Evolutionary conservation across 371 early-diverging fungal genomes (phyloP), one percentile per base, ranked within the genome.

Genomic region (Mucor piriformis): DNA sequence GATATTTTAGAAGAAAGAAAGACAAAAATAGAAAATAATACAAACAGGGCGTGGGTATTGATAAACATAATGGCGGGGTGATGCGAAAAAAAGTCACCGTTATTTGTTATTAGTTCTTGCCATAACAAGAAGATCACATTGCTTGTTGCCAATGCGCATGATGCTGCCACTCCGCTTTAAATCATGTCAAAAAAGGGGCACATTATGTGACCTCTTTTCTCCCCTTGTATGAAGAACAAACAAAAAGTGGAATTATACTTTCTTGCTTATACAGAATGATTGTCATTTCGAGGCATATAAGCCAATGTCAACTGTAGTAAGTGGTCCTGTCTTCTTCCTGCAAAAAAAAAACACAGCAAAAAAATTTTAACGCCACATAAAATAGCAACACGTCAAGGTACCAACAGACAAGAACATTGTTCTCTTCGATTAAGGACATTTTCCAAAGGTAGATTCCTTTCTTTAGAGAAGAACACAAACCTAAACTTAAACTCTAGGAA

Each of bases 391-490:
- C 18, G n/a, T 42, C 6, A 4, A 42, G 18, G 20, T 42, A 42
- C 6, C 42, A 42, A 18, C 18, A 42, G 7, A 18, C n/a, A 6
- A 42, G 59, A 43, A 40, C 51, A 11, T 33, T 59, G 1, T 56
- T 63, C 21, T 50, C 57, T 16, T 63, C 63, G 12, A 35, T 63
- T 35, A 34, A 51, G 43, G 42, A 63, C 18, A 37, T 63, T 20
- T 50, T 63, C 51, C 44, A 37, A 43, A 63, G 44, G 63, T 63
- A 61, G 25, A 37, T 13, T 37, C 11, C 37, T 8, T 29, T 6
- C 29, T 29, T 29, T 29, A 6, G 29, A 8, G 27, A n/a, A n/a
- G n/a, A n/a, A n/a, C n/a, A n/a, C n/a, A n/a, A n/a, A n/a, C n/a
- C n/a, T n/a, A n/a, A n/a, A n/a, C n/a, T n/a, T n/a, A n/a, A n/a